These are phyloP conservation scores for Carex myosuroides DNA, from an alignment of 176 grass and related monocot species.

Conservation along the genomic window DNA sequence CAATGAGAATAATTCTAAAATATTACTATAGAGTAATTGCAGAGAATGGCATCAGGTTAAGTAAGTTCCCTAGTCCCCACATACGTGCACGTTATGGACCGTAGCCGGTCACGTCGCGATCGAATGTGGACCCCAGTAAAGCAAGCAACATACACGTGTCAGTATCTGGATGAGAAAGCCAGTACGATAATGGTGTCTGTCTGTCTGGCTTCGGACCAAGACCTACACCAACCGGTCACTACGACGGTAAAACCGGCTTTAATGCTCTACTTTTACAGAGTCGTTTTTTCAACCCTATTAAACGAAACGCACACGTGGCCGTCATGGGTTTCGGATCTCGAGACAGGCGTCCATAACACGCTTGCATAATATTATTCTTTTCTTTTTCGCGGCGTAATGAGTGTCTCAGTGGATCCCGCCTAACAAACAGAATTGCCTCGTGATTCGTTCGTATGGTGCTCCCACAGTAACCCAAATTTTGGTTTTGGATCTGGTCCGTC, in stretches of 20 bases:
- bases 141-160: neutral
- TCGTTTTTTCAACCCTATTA: neutral
- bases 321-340: conserved; percentile 9
- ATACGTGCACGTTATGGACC: neutral
- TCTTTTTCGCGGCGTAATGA: neutral
- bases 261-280: too few relatives aligned
- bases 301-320: neutral
- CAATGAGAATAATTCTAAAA: neutral
- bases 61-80: conserved; percentile 7
- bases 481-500: too few relatives aligned
- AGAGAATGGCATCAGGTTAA: neutral
- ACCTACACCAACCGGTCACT: neutral
- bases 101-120: conserved; percentile 4
- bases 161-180: neutral
- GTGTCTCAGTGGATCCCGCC: neutral
- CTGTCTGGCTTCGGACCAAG: neutral
- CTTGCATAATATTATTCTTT: conserved; percentile 4
- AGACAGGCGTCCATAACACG: conserved; percentile 2
- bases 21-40: neutral
- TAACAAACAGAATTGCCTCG: neutral
- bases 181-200: neutral
- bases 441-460: neutral
- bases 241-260: neutral
- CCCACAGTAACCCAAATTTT: too few relatives aligned
- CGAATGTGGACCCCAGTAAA: too few relatives aligned